Conservation (phyloP, 73 alveolate genomes). For the Paramecium sonneborni region DNA sequence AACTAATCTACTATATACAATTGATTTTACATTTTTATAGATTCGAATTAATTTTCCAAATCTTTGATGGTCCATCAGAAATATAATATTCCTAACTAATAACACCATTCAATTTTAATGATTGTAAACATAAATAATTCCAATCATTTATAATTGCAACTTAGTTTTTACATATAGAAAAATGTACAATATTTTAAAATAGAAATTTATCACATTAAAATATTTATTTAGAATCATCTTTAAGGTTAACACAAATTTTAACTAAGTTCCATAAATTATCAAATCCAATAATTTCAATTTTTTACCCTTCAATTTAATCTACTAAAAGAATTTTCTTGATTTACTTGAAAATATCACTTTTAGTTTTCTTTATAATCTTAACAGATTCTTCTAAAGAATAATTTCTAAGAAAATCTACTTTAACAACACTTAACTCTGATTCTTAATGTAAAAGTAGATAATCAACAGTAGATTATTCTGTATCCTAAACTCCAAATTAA, state of each 20-base stretch:
- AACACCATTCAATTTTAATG: neutral
- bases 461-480: slow-evolving; percentile 38
- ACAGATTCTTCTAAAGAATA: slow-evolving; percentile 32
- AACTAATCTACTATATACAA: neutral
- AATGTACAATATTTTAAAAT: neutral
- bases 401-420: slow-evolving; percentile 19
- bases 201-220: slow-evolving; percentile 23
- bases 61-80: neutral
- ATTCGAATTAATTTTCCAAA: neutral
- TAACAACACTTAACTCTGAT: neutral
- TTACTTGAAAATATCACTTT: neutral
- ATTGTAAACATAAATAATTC: slow-evolving; percentile 20
- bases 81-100: slow-evolving; percentile 5
- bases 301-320: slow-evolving; percentile 8
- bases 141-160: slow-evolving; percentile 30
- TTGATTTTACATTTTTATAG: neutral
- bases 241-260: neutral
- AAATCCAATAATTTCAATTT: slow-evolving; percentile 45
- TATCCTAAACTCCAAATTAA: slow-evolving; percentile 28
- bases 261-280: slow-evolving; percentile 39
- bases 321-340: slow-evolving; percentile 1
- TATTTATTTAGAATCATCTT: neutral
- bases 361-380: neutral
- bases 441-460: slow-evolving; percentile 19
- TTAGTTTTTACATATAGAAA: neutral